phyloP scores from a whole-genome alignment of 345 rosid species.

The Melaleuca quinquenervia region DNA sequence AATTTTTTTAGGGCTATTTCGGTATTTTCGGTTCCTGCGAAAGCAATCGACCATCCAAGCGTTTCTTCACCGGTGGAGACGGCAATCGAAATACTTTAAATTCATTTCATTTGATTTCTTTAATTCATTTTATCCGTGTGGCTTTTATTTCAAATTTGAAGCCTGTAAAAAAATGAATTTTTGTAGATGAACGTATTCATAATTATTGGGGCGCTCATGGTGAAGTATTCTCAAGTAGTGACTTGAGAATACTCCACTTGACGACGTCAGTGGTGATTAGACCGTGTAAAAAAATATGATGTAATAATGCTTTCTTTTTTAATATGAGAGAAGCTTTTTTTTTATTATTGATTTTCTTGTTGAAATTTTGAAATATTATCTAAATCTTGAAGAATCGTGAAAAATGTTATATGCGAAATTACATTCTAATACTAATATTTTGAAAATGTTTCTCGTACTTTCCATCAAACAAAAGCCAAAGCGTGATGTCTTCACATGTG shows the following conservation, averaged over 20 bases:
- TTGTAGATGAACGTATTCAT: not conserved
- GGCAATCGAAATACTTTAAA: not conserved
- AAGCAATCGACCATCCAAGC: not conserved
- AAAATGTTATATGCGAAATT: not conserved
- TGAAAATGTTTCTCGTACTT: not conserved
- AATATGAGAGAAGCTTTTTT: too few species aligned
- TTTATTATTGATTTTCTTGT: too few species aligned
- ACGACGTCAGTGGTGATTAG: not conserved
- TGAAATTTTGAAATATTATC: not conserved
- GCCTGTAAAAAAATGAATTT: not conserved
- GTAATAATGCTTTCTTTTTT: too few species aligned
- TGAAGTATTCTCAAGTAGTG: accelerated
- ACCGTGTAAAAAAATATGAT: too few species aligned
- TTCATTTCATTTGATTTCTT: not conserved
- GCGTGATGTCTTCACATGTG: too few species aligned
- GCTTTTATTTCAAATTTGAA: not conserved
- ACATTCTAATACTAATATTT: not conserved
- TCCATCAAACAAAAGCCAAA: too few species aligned
- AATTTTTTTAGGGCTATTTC: not conserved
- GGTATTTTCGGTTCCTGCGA: not conserved
- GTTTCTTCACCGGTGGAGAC: not conserved
- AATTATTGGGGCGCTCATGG: not conserved
- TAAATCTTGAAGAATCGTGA: not conserved
- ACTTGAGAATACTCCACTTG: not conserved
- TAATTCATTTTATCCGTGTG: not conserved